Conservation (phyloP, 2,329 filamentous ascomycete species). For the Claviceps fusiformis region DNA sequence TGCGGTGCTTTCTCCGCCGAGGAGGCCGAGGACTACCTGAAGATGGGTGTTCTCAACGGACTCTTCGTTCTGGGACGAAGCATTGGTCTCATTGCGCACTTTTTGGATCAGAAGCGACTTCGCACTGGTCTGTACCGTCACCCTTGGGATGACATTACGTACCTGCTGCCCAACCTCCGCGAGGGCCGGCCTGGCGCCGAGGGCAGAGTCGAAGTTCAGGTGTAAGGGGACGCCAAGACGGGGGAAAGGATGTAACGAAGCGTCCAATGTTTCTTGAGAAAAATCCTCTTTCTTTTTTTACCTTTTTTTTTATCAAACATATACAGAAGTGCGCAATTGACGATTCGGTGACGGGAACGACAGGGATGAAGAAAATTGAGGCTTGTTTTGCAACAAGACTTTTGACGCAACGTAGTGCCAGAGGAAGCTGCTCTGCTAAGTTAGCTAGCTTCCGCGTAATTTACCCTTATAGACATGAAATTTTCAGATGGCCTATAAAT, state of each 20-base stretch:
- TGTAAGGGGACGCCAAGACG: conserved; percentile 32
- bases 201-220: conserved; percentile 79
- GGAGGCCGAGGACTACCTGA: conserved; percentile 97
- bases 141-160: conserved; percentile 98
- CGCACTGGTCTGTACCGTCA: conserved; percentile 97
- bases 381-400: neutral
- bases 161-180: conserved; percentile 71
- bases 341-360: conserved; percentile 15
- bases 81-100: conserved; percentile 99
- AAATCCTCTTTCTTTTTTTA: neutral
- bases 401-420: conserved; percentile 21
- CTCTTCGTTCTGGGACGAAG: conserved; percentile 94
- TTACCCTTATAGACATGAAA: conserved; percentile 18
- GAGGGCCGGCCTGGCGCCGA: conserved; percentile 60
- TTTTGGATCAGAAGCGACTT: conserved; percentile 98
- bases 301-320: neutral
- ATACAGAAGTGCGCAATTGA: conserved; percentile 16
- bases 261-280: conserved; percentile 16
- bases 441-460: conserved; percentile 5
- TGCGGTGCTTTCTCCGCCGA: conserved; percentile 92
- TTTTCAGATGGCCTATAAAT: neutral
- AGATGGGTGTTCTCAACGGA: conserved; percentile 98
- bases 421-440: conserved; percentile 13
- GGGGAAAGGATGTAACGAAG: conserved; percentile 9
- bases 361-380: neutral